Evolutionary conservation across 148 eudicot species (phyloP).

Genomic region (Simmondsia chinensis): DNA sequence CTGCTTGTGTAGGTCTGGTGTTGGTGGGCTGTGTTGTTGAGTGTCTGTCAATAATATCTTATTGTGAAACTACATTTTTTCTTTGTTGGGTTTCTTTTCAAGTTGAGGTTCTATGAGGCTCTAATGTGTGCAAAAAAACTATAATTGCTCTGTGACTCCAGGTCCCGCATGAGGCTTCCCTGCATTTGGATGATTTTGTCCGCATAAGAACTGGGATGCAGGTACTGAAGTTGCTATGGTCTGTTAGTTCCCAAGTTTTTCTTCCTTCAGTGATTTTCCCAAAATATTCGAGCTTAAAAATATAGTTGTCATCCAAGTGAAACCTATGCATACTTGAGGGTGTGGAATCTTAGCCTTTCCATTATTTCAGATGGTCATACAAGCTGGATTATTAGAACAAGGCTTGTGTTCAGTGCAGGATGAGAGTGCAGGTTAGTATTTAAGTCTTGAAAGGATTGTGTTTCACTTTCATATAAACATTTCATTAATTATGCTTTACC

Average conservation of each 20-base stretch:
- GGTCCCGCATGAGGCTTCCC: conserved; percentile 75
- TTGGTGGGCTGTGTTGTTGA: background rate
- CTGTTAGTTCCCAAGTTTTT: background rate
- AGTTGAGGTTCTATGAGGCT: conserved; percentile 1
- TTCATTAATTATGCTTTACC: too few relatives aligned
- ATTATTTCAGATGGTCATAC: conserved; percentile 51
- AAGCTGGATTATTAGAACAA: conserved; percentile 75
- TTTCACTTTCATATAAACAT: background rate
- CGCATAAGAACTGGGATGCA: conserved; percentile 81
- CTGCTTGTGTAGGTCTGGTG: too few relatives aligned
- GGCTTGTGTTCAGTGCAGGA: conserved; percentile 96
- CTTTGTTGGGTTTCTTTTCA: too few relatives aligned
- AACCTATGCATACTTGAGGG: too few relatives aligned
- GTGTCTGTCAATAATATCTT: background rate
- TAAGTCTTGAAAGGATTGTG: conserved; percentile 1
- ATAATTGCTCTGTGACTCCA: conserved; percentile 18
- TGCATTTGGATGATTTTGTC: conserved; percentile 70
- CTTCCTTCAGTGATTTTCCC: too few relatives aligned
- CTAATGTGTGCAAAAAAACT: too few relatives aligned
- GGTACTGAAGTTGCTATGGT: conserved; percentile 28
- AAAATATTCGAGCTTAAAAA: too few relatives aligned
- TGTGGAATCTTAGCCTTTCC: too few relatives aligned
- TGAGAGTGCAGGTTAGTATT: conserved; percentile 77
- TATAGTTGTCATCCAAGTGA: background rate
- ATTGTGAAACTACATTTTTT: background rate